These are phyloP conservation scores for Persicaria maculosa DNA, from an alignment of 148 eudicot genomes.

Conservation along the genomic window DNA sequence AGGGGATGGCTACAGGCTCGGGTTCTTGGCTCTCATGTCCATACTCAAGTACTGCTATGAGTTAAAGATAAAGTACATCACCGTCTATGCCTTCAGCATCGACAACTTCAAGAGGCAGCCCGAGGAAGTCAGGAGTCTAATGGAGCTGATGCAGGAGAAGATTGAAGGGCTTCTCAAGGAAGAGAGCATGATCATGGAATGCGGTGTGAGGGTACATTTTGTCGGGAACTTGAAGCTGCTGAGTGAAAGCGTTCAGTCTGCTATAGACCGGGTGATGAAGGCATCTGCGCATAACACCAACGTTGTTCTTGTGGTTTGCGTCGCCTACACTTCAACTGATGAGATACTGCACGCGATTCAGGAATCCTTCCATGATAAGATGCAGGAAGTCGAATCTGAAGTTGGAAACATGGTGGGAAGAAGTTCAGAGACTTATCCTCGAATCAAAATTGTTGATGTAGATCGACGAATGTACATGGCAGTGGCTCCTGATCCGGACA, in stretches of 20 bases:
- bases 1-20: constrained; percentile 3
- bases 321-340: constrained; percentile 10
- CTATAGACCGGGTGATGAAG: neutral
- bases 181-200: constrained; percentile 4
- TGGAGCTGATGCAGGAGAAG: constrained; percentile 13
- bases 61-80: neutral
- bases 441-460: neutral
- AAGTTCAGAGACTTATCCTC: neutral
- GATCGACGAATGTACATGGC: constrained; percentile 12
- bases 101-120: constrained; percentile 12
- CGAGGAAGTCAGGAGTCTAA: neutral
- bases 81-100: constrained; percentile 11
- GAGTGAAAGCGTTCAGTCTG: neutral
- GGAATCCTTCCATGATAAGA: neutral
- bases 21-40: constrained; percentile 3
- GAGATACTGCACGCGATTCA: constrained; percentile 7
- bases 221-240: constrained; percentile 8
- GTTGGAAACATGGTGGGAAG: neutral
- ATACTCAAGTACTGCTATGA: constrained; percentile 13
- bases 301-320: constrained; percentile 1
- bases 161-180: constrained; percentile 7
- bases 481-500: constrained; percentile 11
- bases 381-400: neutral
- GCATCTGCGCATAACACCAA: constrained; percentile 1
- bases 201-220: constrained; percentile 7